A percentile compares a stretch with the other conserved stretches of the same genome.
These are phyloP conservation scores for Funneliformis caledonium DNA, from an alignment of 371 early-diverging fungal genomes.

Conservation along the genomic window DNA sequence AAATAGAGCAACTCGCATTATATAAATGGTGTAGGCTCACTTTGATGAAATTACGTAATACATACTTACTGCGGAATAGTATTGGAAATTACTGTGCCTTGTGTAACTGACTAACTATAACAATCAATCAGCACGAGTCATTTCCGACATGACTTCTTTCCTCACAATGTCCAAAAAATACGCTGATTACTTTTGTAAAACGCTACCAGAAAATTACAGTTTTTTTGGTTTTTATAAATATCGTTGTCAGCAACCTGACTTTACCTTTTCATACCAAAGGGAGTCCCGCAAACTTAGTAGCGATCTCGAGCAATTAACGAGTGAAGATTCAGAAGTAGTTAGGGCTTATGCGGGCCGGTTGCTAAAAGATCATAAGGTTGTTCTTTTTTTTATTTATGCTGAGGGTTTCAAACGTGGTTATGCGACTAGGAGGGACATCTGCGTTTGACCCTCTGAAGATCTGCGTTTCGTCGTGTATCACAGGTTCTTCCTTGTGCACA, in stretches of 20 bases:
- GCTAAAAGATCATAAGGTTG: background rate
- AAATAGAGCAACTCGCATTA: background rate
- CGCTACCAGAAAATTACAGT: constrained; percentile 18
- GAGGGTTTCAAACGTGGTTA: background rate
- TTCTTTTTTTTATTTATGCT: background rate
- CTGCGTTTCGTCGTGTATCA: constrained; percentile 26
- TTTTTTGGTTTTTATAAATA: constrained; percentile 29
- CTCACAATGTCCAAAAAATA: background rate
- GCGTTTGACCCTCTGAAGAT: background rate
- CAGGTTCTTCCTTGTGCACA: background rate
- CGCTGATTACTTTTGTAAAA: constrained; percentile 30
- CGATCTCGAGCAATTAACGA: constrained; percentile 26
- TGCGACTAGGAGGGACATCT: constrained; percentile 21
- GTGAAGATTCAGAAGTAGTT: constrained; percentile 16
- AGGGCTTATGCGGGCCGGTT: background rate
- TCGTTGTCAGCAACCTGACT: constrained; percentile 24
- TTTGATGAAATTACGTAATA: background rate
- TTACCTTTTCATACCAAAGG: constrained; percentile 35
- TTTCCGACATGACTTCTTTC: background rate
- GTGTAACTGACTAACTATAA: background rate
- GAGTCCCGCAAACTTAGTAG: constrained; percentile 26
- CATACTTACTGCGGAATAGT: background rate
- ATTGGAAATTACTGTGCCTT: background rate
- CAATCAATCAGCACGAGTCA: background rate
- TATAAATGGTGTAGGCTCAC: background rate